Evolutionary conservation across 768 basidiomycete genomes (phyloP).

Genomic region (Mycena crocata): DNA sequence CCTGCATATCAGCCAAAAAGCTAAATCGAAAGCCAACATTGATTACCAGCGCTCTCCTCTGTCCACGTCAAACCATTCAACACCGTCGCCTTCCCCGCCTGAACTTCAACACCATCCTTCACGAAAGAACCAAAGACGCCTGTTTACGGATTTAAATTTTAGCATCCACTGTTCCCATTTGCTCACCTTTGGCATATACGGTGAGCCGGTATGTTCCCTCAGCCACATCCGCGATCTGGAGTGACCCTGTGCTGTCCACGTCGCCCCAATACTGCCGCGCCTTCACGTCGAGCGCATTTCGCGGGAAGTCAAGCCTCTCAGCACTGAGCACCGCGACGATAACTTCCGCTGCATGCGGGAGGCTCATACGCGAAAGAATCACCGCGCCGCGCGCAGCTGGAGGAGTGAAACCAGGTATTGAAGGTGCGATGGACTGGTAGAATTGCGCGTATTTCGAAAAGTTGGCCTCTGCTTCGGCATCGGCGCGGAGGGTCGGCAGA

Average conservation of each 20-base stretch:
- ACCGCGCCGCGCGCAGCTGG: slow-evolving; percentile 19
- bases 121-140: slow-evolving; percentile 25
- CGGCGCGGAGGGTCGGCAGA: slow-evolving; percentile 20
- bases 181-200: slow-evolving; percentile 20
- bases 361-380: slow-evolving; percentile 3
- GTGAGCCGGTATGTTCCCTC: slow-evolving; percentile 16
- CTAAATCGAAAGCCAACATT: not conserved
- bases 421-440: slow-evolving; percentile 22
- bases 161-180: not conserved
- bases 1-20: not conserved
- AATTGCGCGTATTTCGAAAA: slow-evolving; percentile 15
- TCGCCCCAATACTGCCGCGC: slow-evolving; percentile 24
- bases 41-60: slow-evolving; percentile 22
- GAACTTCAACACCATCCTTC: slow-evolving; percentile 16
- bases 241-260: not conserved
- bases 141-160: not conserved
- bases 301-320: slow-evolving; percentile 14
- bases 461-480: slow-evolving; percentile 15
- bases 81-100: slow-evolving; percentile 5
- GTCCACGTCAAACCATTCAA: slow-evolving; percentile 7
- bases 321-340: slow-evolving; percentile 21
- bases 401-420: slow-evolving; percentile 11
- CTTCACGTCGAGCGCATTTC: slow-evolving; percentile 22
- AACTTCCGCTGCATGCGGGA: not conserved
- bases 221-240: slow-evolving; percentile 10